Evolutionary conservation across 176 grass and related monocot genomes (phyloP), one percentile per base, ranked within the genome.

Genomic region (Ampelocalamus luodianensis): DNA sequence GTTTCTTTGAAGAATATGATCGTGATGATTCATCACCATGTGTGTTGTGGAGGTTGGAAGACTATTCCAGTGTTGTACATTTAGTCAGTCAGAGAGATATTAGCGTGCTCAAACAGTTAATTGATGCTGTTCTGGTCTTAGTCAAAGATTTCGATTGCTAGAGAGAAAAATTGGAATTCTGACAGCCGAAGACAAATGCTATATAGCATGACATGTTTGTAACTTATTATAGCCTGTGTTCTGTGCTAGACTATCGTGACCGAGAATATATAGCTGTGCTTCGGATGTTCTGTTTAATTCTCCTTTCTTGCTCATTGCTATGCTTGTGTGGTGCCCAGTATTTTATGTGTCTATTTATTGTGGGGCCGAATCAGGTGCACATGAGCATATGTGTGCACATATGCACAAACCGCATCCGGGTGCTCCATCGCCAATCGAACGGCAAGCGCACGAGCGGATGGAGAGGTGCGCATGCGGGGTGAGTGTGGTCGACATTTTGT

Each of bases 31-130:
- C 79, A 61, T 79, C 74, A 44, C n/a, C 20, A 39, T 72, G 23
- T 77, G 44, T 82, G 17, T 61, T 81, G 71, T 81, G 46, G 77
- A 75, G 43, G 56, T 75, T 16, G 44, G 45, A 78, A 77, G 3
- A 36, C 26, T 55, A 43, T 71, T 83, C 79, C 71, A 44, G 68
- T 92, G 74, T 82, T 89, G 77, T 88, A 92, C 49, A 86, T 85
- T 76, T 88, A 78, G 46, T 59, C 65, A 68, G 72, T 49, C 17
- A 74, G 40, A 79, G 51, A 77, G 79, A 70, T 61, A 24, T 69
- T 88, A 82, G 74, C 39, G 20, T 59, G 29, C 22, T 36, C 10
- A 79, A 32, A 76, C 53, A 69, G 62, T 67, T 60, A 49, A 54
- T 85, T 53, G 69, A 51, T 80, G 85, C 62, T 58, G n/a, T 83